Conservation (phyloP, 140 eudicot species). For the Ambrosia hybrid region DNA sequence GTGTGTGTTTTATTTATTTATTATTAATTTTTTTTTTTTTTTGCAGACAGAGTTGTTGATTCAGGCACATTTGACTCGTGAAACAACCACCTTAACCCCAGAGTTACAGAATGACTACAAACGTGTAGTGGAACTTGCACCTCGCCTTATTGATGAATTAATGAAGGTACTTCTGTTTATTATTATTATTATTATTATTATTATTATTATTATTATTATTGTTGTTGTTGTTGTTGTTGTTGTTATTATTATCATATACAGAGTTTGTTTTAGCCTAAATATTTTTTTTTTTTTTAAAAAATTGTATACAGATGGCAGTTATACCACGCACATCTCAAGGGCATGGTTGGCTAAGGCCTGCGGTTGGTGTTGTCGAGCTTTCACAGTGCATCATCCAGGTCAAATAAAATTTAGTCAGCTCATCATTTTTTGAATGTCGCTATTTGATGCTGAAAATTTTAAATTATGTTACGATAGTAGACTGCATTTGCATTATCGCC, state of each 20-base stretch:
- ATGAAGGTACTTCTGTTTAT: slow-evolving; percentile 56
- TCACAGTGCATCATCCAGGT: slow-evolving; percentile 94
- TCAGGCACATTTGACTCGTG: slow-evolving; percentile 84
- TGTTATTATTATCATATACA: too few species aligned
- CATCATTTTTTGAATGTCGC: not conserved
- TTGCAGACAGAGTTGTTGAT: slow-evolving; percentile 82
- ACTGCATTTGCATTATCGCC: slow-evolving; percentile 7
- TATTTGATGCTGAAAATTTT: not conserved
- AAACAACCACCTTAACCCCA: slow-evolving; percentile 58
- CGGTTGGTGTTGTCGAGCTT: slow-evolving; percentile 88
- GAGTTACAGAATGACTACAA: slow-evolving; percentile 71
- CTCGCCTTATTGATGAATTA: slow-evolving; percentile 92
- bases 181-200: too few species aligned
- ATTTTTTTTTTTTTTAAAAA: not conserved
- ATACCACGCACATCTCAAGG: slow-evolving; percentile 90
- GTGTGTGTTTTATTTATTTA: too few species aligned
- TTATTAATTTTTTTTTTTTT: slow-evolving; percentile 3
- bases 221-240: too few species aligned
- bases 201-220: too few species aligned
- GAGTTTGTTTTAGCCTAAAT: not conserved
- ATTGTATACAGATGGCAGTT: slow-evolving; percentile 73
- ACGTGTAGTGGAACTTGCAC: slow-evolving; percentile 76
- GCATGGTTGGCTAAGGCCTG: slow-evolving; percentile 98
- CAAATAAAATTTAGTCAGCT: slow-evolving; percentile 7
- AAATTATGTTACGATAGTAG: not conserved